Evolutionary conservation across 148 eudicot species (phyloP), one percentile per base, ranked within the genome.

Genomic region (Arctostaphylos glauca): DNA sequence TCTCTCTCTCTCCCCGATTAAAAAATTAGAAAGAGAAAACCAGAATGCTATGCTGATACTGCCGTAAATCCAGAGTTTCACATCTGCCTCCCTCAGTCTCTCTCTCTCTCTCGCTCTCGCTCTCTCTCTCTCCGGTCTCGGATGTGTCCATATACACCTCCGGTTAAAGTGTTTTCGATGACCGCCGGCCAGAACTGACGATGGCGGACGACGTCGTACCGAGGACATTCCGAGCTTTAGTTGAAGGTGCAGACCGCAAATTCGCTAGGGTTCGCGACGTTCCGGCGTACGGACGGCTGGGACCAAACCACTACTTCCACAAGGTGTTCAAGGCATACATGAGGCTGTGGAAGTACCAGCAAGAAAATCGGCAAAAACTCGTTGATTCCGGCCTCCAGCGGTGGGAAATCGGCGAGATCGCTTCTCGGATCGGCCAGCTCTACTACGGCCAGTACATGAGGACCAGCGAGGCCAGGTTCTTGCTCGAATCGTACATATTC

Each of bases 331-430:
- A 94, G 60, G 89, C 98, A 2, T 94, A 96, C 90, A 92, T 87
- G 89, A 77, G 82, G 53, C 85, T 96, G 12, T 96, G 99, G 99
- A 91, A 93, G 84, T 93, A 75, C 81, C 99, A 96, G 92, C 97
- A 90, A 58, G 81, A 88, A 62, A 89, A 96, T 83, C 88, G 99
- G 25, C 81, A 86, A 44, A 85, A 68, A 81, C 85, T 96, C 14
- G 88, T 92, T 3, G 88, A 85, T 31, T 89, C 93, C 46, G 99
- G 99, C 0, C 88, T 96, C 0, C 91, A 90, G 67, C 87, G 99
- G 14, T 93, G 93, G 94, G 97, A 96, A 82, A 96, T 96, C 86
- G 99, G 99, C 2, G 99, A 96, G 87, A 92, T 96, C 88, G 98
- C 99, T 1, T 96, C 97, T 1, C 84, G 99, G 78, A 96, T 96